Conservation (phyloP, 495 filamentous ascomycete genomes). For the Aspergillus sclerotiicarbonarius region DNA sequence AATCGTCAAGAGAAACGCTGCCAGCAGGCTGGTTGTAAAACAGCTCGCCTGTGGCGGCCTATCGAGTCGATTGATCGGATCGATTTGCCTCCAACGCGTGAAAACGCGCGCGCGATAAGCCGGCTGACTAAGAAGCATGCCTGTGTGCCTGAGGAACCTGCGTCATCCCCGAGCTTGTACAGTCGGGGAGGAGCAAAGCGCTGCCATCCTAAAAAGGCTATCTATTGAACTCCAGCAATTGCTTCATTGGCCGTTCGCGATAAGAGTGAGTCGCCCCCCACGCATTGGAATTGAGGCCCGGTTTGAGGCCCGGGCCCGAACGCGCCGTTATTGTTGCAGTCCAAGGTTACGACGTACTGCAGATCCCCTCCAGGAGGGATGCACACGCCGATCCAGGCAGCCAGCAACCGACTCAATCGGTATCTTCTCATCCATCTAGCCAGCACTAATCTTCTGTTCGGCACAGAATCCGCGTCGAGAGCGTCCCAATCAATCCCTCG, state of each 20-base stretch:
- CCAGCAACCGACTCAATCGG: not conserved
- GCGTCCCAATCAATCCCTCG: not conserved
- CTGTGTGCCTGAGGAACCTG: slow-evolving; percentile 11
- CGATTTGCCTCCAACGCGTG: not conserved
- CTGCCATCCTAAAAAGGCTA: too few relatives aligned
- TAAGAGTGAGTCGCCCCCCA: too few relatives aligned
- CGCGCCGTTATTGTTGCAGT: too few relatives aligned
- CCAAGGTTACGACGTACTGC: too few relatives aligned
- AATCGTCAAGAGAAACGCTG: not conserved
- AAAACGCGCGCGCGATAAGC: slow-evolving; percentile 16
- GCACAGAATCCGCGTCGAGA: not conserved
- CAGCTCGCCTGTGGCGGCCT: not conserved
- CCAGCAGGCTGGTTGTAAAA: not conserved
- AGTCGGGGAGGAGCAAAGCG: too few relatives aligned
- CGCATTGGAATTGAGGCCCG: too few relatives aligned
- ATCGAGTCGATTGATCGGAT: not conserved
- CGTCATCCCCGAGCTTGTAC: not conserved
- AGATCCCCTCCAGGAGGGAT: not conserved
- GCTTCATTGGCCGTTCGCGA: too few relatives aligned
- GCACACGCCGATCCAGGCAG: not conserved
- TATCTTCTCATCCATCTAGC: too few relatives aligned
- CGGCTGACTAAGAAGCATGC: slow-evolving; percentile 2
- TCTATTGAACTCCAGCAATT: too few relatives aligned
- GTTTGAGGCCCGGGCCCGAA: too few relatives aligned
- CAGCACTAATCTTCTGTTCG: not conserved